Base-by-base conservation (phyloP, 495 filamentous ascomycete species). In the Aspergillus bertholletiae region DNA sequence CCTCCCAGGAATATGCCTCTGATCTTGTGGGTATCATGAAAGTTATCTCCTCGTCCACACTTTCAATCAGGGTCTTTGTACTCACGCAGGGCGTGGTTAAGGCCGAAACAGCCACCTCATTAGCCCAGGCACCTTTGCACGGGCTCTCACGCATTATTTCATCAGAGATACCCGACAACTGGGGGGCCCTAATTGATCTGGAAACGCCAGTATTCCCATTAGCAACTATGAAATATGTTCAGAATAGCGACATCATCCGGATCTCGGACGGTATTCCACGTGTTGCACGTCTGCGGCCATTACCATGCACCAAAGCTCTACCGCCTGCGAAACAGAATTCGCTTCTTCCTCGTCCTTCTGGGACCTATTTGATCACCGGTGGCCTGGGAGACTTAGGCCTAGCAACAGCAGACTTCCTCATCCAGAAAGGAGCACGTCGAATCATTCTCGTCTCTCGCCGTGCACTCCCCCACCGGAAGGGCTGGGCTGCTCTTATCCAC, bases 311-410 rank as follows among this genome's bases (percentile, higher is more conserved):
- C 4, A 24, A 56, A 26, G 2, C 57, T 34, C 9, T 51, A 63
- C 6, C 47, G 51, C 7, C 65, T 59, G 6, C 46, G 49, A 8
- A 55, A 60, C 46, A 48, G 7, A 3, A 48, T 30, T 1, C 63
- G 12, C 34, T 40, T 13, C 39, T 72, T 63, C 17, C 48, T 39
- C 48, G 21, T 24, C 30, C 48, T 40, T 23, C 12, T 21, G 48
- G 48, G 7, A 75, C 75, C 0, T 78, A 78, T 49, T 15, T 78
- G 18, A 66, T 78, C 18, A 66, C 71, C 15, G 75, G 75, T 28
- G 75, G 75, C 21, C 55, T 76, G 12, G 73, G 72, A 12, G 68
- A 59, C 20, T 62, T 78, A 5, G 75, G 75, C 22, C 61, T 71
- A 17, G 59, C 66, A 46, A 61, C 73, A 3, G 63, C 64, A 3